A percentile compares a stretch with the other conserved stretches of the same genome.
Evolutionary conservation across 176 grass and related monocot species (phyloP).

Genomic region (Aegilops sharonensis): DNA sequence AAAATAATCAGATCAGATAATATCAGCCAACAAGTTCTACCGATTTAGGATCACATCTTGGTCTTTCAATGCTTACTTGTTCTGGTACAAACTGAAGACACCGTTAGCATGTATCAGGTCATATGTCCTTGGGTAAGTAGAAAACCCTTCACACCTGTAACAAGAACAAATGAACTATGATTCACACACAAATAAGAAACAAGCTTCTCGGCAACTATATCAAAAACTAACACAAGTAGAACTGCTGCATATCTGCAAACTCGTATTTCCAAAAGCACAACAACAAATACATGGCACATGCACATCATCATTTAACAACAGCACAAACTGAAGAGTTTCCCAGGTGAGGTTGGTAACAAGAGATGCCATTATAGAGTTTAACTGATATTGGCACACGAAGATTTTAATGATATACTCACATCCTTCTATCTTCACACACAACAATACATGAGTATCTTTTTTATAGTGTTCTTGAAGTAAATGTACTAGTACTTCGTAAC

Average conservation of each 20-base stretch:
- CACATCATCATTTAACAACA: not conserved
- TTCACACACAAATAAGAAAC: not conserved
- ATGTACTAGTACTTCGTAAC: not conserved
- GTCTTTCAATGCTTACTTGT: conserved; percentile 51
- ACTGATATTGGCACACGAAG: not conserved
- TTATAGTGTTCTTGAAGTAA: not conserved
- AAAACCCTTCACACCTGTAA: conserved; percentile 95
- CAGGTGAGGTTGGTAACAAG: not conserved
- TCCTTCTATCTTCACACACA: not conserved
- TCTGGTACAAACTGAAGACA: conserved; percentile 73
- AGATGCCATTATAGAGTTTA: not conserved
- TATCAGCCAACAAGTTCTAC: conserved; percentile 11
- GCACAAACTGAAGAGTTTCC: not conserved
- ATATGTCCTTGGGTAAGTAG: conserved; percentile 94
- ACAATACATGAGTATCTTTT: not conserved
- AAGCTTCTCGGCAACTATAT: not conserved
- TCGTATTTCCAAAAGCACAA: not conserved
- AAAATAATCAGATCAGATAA: not conserved
- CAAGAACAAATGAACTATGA: conserved; percentile 18
- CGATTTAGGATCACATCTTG: not conserved
- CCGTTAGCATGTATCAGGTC: conserved; percentile 81
- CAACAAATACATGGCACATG: not conserved
- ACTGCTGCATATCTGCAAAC: not conserved
- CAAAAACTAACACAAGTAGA: conserved; percentile 4
- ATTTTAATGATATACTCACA: not conserved